A percentile compares a stretch with the other conserved stretches of the same genome.
phyloP scores from a whole-genome alignment of 192 early-diverging fungal genomes.

The Gaertneriomyces sp. region DNA sequence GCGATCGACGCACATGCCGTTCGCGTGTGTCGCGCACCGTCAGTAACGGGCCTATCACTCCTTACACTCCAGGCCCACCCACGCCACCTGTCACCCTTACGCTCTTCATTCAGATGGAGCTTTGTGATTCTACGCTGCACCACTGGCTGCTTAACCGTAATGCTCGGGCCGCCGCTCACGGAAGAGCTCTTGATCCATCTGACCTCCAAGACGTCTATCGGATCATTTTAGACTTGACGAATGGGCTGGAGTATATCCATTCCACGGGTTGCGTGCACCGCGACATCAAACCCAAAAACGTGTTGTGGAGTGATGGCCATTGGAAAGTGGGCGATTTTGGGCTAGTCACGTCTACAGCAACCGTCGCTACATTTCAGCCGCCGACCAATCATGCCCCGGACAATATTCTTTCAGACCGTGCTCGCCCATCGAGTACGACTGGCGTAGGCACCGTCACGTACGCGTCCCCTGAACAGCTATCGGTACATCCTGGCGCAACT shows the following conservation, averaged over 20 bases:
- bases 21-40: background rate
- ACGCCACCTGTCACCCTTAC: conserved; percentile 26
- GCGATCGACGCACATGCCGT: background rate
- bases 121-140: conserved; percentile 63
- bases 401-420: background rate
- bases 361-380: background rate
- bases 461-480: conserved; percentile 81
- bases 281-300: conserved; percentile 50
- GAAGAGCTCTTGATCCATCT: background rate
- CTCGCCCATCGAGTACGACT: conserved; percentile 42
- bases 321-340: conserved; percentile 98
- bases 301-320: conserved; percentile 47
- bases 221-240: conserved; percentile 71
- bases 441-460: conserved; percentile 78
- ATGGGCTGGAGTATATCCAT: conserved; percentile 76
- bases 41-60: background rate
- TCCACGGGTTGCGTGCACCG: conserved; percentile 68
- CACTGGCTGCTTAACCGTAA: conserved; percentile 51
- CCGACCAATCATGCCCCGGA: background rate
- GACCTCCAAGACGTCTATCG: conserved; percentile 49
- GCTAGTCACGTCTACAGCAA: conserved; percentile 66
- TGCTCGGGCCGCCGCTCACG: background rate
- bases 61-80: background rate
- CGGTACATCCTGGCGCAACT: conserved; percentile 31
- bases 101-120: conserved; percentile 70